Evolutionary conservation across 2,329 filamentous ascomycete genomes (phyloP).

Genomic region (Talaromyces sp.): DNA sequence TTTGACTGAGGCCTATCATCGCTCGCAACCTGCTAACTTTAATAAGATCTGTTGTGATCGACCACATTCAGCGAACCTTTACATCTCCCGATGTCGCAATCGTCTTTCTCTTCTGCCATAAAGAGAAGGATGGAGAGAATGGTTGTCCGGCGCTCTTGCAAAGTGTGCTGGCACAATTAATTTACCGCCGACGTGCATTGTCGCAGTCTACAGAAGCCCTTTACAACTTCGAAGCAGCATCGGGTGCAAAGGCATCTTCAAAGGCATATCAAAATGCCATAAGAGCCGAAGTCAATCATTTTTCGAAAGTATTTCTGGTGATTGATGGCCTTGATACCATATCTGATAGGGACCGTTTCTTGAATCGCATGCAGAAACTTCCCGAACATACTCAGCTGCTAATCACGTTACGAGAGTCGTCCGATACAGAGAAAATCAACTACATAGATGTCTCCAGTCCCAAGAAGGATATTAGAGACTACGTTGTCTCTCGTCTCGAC

Average conservation of each 20-base stretch:
- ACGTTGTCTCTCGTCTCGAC: constrained; percentile 21
- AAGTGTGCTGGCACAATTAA: constrained; percentile 31
- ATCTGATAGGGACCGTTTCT: constrained; percentile 30
- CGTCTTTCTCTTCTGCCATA: constrained; percentile 30
- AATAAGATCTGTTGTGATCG: constrained; percentile 28
- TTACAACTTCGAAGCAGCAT: constrained; percentile 25
- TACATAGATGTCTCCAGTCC: constrained; percentile 21
- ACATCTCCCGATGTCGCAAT: constrained; percentile 29
- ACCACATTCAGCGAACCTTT: constrained; percentile 28
- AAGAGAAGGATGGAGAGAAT: constrained; percentile 23
- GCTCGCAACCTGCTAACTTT: not conserved
- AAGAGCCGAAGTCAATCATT: constrained; percentile 30
- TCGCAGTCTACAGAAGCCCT: constrained; percentile 26
- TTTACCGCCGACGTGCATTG: constrained; percentile 27
- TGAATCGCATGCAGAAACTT: constrained; percentile 31
- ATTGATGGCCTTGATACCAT: constrained; percentile 31
- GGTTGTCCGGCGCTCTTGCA: constrained; percentile 24
- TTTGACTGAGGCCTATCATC: not conserved
- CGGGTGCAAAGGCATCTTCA: constrained; percentile 24
- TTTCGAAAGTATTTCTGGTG: constrained; percentile 29
- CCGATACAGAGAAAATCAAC: constrained; percentile 16
- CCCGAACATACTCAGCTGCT: constrained; percentile 32
- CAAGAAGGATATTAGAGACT: constrained; percentile 22
- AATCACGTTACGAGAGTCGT: constrained; percentile 27
- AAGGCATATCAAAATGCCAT: constrained; percentile 34